Percentiles rank a stretch among this genome's conserved stretches.
These are phyloP conservation scores for Eucalyptus erythrocorys DNA, from an alignment of 345 rosid species.

Conservation along the genomic window DNA sequence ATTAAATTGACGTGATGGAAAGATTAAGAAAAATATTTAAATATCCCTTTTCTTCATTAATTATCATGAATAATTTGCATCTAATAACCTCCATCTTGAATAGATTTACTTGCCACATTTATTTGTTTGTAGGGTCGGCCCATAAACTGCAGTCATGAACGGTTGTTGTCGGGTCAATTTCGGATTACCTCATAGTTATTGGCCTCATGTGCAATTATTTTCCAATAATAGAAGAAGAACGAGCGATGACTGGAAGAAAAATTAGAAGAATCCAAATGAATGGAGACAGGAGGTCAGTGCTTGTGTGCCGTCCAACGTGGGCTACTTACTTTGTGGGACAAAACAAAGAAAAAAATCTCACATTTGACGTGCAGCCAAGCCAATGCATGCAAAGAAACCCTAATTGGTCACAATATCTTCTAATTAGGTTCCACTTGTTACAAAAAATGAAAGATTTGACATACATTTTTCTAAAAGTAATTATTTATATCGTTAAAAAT, in stretches of 20 bases:
- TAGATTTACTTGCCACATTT: background rate
- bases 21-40: background rate
- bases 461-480: background rate
- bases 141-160: background rate
- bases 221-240: background rate
- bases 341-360: background rate
- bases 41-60: too few relatives aligned
- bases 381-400: background rate
- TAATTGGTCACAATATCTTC: background rate
- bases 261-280: background rate
- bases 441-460: background rate
- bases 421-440: background rate
- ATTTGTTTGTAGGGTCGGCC: background rate
- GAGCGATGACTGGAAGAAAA: background rate
- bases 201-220: background rate
- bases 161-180: background rate
- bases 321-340: background rate
- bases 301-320: background rate
- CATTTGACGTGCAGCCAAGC: background rate
- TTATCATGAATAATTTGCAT: background rate
- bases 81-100: background rate
- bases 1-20: too few relatives aligned
- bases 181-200: background rate
- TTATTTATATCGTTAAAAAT: background rate
- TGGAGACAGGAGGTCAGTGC: background rate